Evolutionary conservation across 805 yeast genomes (phyloP).

Genomic region (Candida succiphila): DNA sequence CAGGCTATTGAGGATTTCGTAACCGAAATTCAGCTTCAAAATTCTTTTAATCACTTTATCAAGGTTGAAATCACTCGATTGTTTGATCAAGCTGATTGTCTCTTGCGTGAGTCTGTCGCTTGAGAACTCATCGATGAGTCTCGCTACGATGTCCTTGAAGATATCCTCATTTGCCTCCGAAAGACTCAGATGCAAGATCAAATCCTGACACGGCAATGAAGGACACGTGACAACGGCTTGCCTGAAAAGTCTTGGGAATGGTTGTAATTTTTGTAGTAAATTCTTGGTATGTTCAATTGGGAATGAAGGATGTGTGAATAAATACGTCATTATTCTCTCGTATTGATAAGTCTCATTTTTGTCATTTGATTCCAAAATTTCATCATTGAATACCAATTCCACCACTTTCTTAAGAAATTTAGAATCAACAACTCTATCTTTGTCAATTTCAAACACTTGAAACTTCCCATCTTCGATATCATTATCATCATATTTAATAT

Average conservation of each 20-base stretch:
- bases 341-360: conserved; percentile 23
- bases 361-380: conserved; percentile 13
- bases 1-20: conserved; percentile 51
- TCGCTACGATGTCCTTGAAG: conserved; percentile 54
- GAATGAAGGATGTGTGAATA: conserved; percentile 81
- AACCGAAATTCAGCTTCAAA: conserved; percentile 38
- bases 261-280: conserved; percentile 38
- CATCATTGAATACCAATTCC: conserved; percentile 20
- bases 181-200: conserved; percentile 49
- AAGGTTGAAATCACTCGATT: conserved; percentile 18
- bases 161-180: conserved; percentile 53
- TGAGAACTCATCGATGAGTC: conserved; percentile 60
- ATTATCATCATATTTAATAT: conserved; percentile 19
- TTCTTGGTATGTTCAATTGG: conserved; percentile 51
- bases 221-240: conserved; percentile 80
- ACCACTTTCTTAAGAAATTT: conserved; percentile 38
- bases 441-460: conserved; percentile 48
- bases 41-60: conserved; percentile 37
- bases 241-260: conserved; percentile 55
- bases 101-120: conserved; percentile 45
- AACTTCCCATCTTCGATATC: conserved; percentile 17
- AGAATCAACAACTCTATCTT: conserved; percentile 56
- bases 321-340: conserved; percentile 53
- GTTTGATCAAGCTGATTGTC: conserved; percentile 25
- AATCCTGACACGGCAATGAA: conserved; percentile 52